Base-by-base conservation (phyloP, 805 yeast species). In the Candida methanosorbosa region DNA sequence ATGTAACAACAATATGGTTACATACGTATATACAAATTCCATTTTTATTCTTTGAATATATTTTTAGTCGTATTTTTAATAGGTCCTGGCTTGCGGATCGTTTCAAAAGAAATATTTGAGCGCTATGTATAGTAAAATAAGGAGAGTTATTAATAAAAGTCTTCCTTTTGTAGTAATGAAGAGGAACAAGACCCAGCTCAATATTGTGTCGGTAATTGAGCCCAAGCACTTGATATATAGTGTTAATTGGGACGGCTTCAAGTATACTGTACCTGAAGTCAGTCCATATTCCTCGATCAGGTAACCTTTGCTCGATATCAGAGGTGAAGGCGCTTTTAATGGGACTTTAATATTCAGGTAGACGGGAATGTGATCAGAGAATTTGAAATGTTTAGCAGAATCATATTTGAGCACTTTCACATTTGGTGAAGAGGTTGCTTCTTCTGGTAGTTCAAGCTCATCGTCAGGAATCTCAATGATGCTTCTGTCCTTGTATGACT, bases 341-440 rank as follows among this genome's bases (percentile, higher is more conserved):
- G 83, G 80, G 3, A 78, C 59, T 0, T 57, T 48, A 1, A 80
- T 51, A 6, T 56, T 54, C 25, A 84, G 54, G 42, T 55, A 71
- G 1, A 87, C 95, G 0, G 96, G 94, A 32, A 72, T 72, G 56
- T 87, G 97, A 54, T 87, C 97, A 0, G 95, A 82, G 18, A 66
- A 60, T 5, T 58, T 55, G 26, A 80, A 55, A 0, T 61, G 51
- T 2, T 61, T 52, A 1, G 82, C 44, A 6, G 82, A 64, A 20
- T 57, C 46, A 54, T 86, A 86, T 4, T 52, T 49, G 12, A 56
- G 4, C 38, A 20, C 15, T 25, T 2, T 27, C 15, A 5, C 14
- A 12, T 19, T 27, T 30, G 29, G 14, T 13, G 12, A n/a, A 14
- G 13, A 17, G 8, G 23, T 16, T n/a, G 35, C 37, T 11, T 27